phyloP scores from a whole-genome alignment of 1,284 basidiomycete genomes.

The Ganoderma meredithae region DNA sequence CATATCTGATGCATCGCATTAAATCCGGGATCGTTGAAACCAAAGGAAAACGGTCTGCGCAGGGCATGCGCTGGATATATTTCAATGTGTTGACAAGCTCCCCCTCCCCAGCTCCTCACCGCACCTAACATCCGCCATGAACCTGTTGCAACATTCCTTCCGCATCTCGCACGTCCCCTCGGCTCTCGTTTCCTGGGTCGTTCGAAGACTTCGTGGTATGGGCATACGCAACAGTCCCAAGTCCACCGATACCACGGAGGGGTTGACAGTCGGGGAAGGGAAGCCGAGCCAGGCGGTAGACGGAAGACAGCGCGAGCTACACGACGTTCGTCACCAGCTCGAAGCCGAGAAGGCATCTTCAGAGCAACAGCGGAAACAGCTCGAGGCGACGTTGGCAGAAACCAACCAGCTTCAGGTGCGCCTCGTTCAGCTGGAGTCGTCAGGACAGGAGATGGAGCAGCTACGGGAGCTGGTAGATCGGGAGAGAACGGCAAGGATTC shows the following conservation, averaged over 20 bases:
- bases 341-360: neutral
- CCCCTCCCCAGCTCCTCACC: neutral
- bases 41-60: neutral
- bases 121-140: neutral
- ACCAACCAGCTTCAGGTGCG: neutral
- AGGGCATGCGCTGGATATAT: neutral
- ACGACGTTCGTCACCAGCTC: slow-evolving; percentile 1
- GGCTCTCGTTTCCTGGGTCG: neutral
- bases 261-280: neutral
- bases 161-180: neutral
- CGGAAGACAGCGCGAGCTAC: neutral
- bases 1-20: slow-evolving; percentile 3
- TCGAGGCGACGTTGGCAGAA: neutral
- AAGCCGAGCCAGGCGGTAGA: neutral
- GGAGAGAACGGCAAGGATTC: neutral
- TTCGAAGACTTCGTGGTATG: neutral
- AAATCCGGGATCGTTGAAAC: neutral
- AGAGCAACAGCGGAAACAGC: neutral
- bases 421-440: slow-evolving; percentile 5
- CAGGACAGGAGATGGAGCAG: neutral
- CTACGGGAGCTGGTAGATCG: neutral
- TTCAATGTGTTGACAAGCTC: neutral
- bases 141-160: neutral
- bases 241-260: neutral
- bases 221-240: neutral